Percentiles rank a stretch among this genome's conserved stretches.
phyloP scores from a whole-genome alignment of 257 asterid genomes.

The Fraxinus excelsior region DNA sequence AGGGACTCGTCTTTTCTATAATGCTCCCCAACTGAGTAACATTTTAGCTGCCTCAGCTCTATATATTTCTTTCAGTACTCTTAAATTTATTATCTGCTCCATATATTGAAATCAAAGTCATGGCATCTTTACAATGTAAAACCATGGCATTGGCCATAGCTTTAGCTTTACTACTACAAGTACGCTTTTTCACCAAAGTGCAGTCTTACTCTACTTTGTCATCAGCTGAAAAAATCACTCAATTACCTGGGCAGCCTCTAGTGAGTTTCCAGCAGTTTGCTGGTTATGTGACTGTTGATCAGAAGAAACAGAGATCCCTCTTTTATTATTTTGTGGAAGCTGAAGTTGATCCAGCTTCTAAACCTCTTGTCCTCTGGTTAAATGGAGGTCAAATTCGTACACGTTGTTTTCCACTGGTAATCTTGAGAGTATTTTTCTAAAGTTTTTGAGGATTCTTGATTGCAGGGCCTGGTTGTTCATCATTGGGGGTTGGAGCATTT shows the following conservation, averaged over 20 bases:
- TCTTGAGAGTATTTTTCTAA: not conserved
- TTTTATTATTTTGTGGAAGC: slow-evolving; percentile 1
- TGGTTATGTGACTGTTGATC: not conserved
- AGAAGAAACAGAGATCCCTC: not conserved
- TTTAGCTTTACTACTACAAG: slow-evolving; percentile 30
- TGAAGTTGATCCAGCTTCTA: not conserved
- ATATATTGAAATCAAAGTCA: not conserved
- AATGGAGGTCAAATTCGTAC: not conserved
- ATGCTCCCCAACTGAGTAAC: slow-evolving; percentile 19
- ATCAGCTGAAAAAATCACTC: not conserved
- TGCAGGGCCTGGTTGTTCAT: slow-evolving; percentile 88
- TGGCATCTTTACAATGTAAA: not conserved
- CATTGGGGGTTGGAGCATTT: slow-evolving; percentile 79
- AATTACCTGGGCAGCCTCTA: not conserved
- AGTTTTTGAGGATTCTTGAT: slow-evolving; percentile 1
- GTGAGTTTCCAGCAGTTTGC: not conserved
- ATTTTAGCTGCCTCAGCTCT: not conserved
- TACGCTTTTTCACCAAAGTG: slow-evolving; percentile 24
- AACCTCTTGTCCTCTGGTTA: slow-evolving; percentile 6
- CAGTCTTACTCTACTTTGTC: slow-evolving; percentile 25
- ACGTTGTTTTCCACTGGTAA: not conserved
- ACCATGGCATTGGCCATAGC: slow-evolving; percentile 36
- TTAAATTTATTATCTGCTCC: not conserved
- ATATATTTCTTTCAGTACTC: slow-evolving; percentile 7
- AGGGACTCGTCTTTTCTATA: slow-evolving; percentile 21